Evolutionary conservation across 495 filamentous ascomycete species (phyloP).

Genomic region (Venustampulla echinocandica): DNA sequence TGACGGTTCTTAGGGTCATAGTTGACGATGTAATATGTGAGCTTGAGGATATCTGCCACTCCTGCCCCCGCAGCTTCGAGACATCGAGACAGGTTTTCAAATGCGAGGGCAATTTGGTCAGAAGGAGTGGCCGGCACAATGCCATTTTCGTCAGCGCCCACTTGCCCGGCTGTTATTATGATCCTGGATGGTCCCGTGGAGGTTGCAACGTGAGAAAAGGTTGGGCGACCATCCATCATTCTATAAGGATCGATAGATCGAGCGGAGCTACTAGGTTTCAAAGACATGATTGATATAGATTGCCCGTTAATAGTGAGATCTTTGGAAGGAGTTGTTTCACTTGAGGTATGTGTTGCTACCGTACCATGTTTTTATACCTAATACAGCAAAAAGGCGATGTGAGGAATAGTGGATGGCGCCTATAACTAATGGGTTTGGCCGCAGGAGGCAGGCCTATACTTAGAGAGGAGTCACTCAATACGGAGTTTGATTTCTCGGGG

Average conservation of each 20-base stretch:
- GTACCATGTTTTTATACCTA: too few relatives aligned
- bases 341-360: too few relatives aligned
- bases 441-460: too few relatives aligned
- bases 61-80: conserved; percentile 5
- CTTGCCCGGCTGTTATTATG: conserved; percentile 23
- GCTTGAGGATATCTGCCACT: conserved; percentile 25
- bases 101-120: conserved; percentile 26
- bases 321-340: not conserved
- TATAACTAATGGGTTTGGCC: too few relatives aligned
- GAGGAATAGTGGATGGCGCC: too few relatives aligned
- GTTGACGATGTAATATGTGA: conserved; percentile 30
- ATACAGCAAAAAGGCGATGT: too few relatives aligned
- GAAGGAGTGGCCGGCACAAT: conserved; percentile 23
- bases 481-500: too few relatives aligned
- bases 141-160: conserved; percentile 20
- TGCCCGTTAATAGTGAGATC: not conserved
- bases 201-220: not conserved
- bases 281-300: not conserved
- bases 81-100: conserved; percentile 23
- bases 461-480: too few relatives aligned
- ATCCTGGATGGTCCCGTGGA: conserved; percentile 4
- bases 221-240: not conserved
- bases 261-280: not conserved
- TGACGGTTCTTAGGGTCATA: conserved; percentile 22
- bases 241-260: not conserved